Base-by-base conservation (phyloP, 345 rosid genomes). In the Gossypium herbaceum region DNA sequence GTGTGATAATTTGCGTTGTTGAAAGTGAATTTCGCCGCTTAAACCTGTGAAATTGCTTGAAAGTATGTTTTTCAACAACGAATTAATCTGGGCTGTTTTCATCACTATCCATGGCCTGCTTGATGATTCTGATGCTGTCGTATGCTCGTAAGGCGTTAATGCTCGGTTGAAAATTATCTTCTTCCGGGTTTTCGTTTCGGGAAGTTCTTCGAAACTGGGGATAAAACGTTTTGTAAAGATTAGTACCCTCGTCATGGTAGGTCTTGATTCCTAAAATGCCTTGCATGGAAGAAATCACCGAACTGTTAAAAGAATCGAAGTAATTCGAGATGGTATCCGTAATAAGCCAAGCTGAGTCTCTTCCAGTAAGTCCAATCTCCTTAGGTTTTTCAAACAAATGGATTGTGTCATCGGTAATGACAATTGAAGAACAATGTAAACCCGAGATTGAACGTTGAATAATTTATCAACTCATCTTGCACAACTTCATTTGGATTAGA, bases 281-380 rank as follows among this genome's bases (percentile, higher is more conserved):
- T 80, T 83, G 74, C 84, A 87, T 83, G 11, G 84, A 78, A 60
- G 81, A 72, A 56, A 84, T 75, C 59, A 83, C 83, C 2, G 89
- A 79, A 19, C 75, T 56, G 66, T 82, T 58, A 68, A 82, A 8
- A 2, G 83, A 81, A 60, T 85, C 89, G 0, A 88, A 52, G 41
- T 70, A 78, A 50, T 72, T 75, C 2, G 85, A 24, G n/a, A 84
- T 63, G 25, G 75, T 54, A 6, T 82, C 79, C 0, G 79, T 64
- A 56, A 86, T 25, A 22, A 89, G 79, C 93, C 93, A 87, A 9
- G 74, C 84, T 3, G 88, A 76, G 69, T 83, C 83, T 54, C 48
- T 59, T 13, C 82, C 88, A 17, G 84, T 47, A 2, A 87, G 27
- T 74, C 88, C 84, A 58, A 79, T 61, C 22, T 74, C 15, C 56